Evolutionary conservation across 768 basidiomycete genomes (phyloP), one percentile per base, ranked within the genome.

Genomic region (Hygrophorus russula): DNA sequence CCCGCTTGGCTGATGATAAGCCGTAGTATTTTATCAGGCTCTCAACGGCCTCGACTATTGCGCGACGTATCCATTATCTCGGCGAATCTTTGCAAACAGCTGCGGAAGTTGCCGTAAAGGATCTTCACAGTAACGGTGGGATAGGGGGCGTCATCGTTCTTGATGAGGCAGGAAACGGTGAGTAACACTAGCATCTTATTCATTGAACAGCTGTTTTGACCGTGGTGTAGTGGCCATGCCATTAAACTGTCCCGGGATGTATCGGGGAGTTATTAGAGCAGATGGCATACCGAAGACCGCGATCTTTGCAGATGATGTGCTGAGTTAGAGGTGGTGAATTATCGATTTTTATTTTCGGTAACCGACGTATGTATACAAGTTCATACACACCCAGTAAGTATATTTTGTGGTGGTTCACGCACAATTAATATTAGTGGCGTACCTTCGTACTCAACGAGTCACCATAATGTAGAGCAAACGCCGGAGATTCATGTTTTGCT

Each of bases 161-260:
- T 13, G 84, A 90, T 57, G 63, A 62, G 40, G 53, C 67, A 11
- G 85, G 84, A n/a, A 76, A 83, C 51, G 76, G 84, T 83, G 46
- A 48, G 70, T 1, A 10, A 39, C 15, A 29, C 7, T 8, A 8
- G 36, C 13, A 35, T 24, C 44, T 39, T 17, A 14, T 2, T 32
- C 13, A 20, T 44, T 15, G 34, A 29, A 47, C 24, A 24, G 24
- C 7, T 24, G 24, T 24, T 24, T 40, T 29, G 30, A 28, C 15
- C 28, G 41, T 47, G 36, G 39, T 30, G n/a, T 49, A 86, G 85
- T 88, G 35, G 65, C 82, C 1, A 73, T 83, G 65, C 75, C 82
- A 5, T 56, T 89, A 48, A 89, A 88, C 56, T 83, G 78, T 52
- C 64, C 70, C 14, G 83, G 87, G 6, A 90, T 90, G 87, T 89